phyloP scores from a whole-genome alignment of 2,329 filamentous ascomycete species.

The Zasmidium citrigriseum region DNA sequence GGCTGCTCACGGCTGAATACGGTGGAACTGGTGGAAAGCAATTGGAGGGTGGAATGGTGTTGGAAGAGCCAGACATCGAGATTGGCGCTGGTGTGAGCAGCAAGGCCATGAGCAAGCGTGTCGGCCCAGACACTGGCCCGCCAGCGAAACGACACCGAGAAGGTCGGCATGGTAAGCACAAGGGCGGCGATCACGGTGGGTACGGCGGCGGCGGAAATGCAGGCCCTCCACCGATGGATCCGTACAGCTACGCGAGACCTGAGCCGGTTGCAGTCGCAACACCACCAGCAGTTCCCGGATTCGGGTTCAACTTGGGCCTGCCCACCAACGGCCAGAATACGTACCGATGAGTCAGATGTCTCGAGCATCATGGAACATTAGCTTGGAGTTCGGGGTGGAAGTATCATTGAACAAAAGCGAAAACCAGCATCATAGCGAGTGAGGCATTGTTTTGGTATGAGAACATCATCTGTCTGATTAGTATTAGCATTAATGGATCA shows the following conservation, averaged over 20 bases:
- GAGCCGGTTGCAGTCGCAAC: constrained; percentile 42
- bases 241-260: constrained; percentile 31
- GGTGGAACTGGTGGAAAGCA: constrained; percentile 84
- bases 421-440: not conserved
- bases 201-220: constrained; percentile 25
- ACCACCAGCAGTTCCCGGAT: constrained; percentile 42
- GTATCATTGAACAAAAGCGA: too few species aligned
- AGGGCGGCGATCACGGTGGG: constrained; percentile 27
- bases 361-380: too few species aligned
- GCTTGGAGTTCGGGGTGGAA: too few species aligned
- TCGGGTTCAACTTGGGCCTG: constrained; percentile 36
- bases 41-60: constrained; percentile 80
- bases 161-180: constrained; percentile 28
- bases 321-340: constrained; percentile 15
- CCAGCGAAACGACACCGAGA: constrained; percentile 26
- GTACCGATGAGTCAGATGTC: constrained; percentile 13
- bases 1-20: constrained; percentile 91
- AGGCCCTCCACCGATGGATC: constrained; percentile 25
- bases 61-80: constrained; percentile 98
- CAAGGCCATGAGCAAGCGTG: constrained; percentile 57
- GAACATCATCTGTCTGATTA: not conserved
- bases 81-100: constrained; percentile 96
- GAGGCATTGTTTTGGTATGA: not conserved
- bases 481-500: too few species aligned
- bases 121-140: constrained; percentile 35